Conservation (phyloP, 805 yeast species). For the Kazachstania africana region DNA sequence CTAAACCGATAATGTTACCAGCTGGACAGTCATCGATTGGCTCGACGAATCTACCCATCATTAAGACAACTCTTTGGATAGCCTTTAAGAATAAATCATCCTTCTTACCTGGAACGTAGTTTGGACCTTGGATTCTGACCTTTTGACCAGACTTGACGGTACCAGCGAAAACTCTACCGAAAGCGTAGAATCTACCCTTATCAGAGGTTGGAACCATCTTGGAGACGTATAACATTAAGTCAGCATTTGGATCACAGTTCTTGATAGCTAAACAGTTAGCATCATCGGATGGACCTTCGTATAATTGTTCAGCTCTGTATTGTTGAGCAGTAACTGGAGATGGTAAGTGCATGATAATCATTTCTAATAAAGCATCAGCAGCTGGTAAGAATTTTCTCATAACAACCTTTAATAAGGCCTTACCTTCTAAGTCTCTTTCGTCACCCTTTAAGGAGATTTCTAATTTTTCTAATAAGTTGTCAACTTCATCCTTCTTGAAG, state of each 20-base stretch:
- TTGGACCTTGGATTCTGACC: slow-evolving; percentile 99
- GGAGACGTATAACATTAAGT: slow-evolving; percentile 97
- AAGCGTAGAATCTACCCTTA: slow-evolving; percentile 99
- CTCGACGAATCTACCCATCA: slow-evolving; percentile 99
- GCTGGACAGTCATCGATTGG: slow-evolving; percentile 99
- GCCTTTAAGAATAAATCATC: slow-evolving; percentile 95
- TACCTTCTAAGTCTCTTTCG: slow-evolving; percentile 97
- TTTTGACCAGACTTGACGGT: slow-evolving; percentile 97
- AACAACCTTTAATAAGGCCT: slow-evolving; percentile 94
- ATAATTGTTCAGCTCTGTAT: slow-evolving; percentile 98
- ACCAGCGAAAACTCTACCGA: slow-evolving; percentile 99
- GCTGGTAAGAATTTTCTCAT: slow-evolving; percentile 99
- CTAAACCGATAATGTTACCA: slow-evolving; percentile 99
- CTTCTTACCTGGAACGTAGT: slow-evolving; percentile 97
- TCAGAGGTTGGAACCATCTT: slow-evolving; percentile 99
- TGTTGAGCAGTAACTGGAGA: slow-evolving; percentile 98
- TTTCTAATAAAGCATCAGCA: slow-evolving; percentile 97
- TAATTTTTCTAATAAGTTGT: slow-evolving; percentile 82
- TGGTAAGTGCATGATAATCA: slow-evolving; percentile 97
- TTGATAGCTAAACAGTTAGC: slow-evolving; percentile 82
- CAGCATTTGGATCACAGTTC: slow-evolving; percentile 97
- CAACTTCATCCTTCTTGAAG: slow-evolving; percentile 96
- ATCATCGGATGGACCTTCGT: slow-evolving; percentile 98
- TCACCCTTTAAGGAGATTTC: slow-evolving; percentile 90
- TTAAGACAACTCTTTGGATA: slow-evolving; percentile 96